These are phyloP conservation scores for Aureobasidium leucospermi DNA, from an alignment of 2,329 filamentous ascomycete species.

Conservation along the genomic window DNA sequence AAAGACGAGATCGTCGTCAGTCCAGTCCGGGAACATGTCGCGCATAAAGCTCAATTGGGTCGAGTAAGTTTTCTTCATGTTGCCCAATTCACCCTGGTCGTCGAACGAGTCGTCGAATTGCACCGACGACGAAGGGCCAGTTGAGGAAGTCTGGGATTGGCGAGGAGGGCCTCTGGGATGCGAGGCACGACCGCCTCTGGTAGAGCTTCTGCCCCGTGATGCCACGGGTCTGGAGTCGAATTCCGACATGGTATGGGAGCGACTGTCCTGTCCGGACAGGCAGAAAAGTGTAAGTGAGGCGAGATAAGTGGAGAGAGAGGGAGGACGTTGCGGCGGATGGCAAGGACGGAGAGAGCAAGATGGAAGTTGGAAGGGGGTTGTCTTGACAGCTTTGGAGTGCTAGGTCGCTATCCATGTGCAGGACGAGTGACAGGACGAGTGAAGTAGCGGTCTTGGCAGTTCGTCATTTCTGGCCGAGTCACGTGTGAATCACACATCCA, in stretches of 20 bases:
- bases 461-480: too few species aligned
- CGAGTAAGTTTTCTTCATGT: constrained; percentile 86
- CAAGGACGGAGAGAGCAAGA: neutral
- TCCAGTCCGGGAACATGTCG: constrained; percentile 94
- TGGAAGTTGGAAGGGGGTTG: neutral
- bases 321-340: constrained; percentile 1
- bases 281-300: constrained; percentile 13
- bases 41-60: constrained; percentile 72
- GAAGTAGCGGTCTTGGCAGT: neutral
- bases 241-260: constrained; percentile 70
- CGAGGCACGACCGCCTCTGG: constrained; percentile 73
- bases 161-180: constrained; percentile 46
- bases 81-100: constrained; percentile 83
- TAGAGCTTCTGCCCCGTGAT: constrained; percentile 81
- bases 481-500: too few species aligned
- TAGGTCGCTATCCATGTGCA: neutral
- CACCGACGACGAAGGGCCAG: constrained; percentile 50
- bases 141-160: constrained; percentile 55
- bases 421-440: neutral
- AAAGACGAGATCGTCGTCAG: constrained; percentile 87
- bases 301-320: constrained; percentile 1
- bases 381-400: neutral
- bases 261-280: constrained; percentile 14
- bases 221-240: constrained; percentile 76
- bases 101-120: constrained; percentile 57